Base-by-base conservation (phyloP, 139 green algal genomes). In the Chlamydomonas urium region DNA sequence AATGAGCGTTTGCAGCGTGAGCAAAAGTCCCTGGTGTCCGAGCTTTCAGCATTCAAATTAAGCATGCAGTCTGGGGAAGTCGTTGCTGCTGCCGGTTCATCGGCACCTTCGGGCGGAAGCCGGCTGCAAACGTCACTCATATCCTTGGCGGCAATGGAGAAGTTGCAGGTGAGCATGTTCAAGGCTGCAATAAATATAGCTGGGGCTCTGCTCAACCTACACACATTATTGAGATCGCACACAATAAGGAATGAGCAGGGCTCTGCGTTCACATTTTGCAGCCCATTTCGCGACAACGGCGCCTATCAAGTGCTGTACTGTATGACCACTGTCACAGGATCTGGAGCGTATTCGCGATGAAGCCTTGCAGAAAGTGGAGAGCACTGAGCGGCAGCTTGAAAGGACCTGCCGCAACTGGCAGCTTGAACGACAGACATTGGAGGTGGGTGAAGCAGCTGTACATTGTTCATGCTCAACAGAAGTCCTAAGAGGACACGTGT, bases 341-440 rank as follows among this genome's bases (percentile, higher is more conserved):
- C 38, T 82, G 48, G 79, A 88, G 79, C 66, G 77, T 19, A 72
- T 77, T 42, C 69, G 75, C 0, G 80, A 89, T 53, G 83, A 85
- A n/a, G 83, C 80, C 17, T 23, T 74, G 31, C 62, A 77, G 32
- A 65, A 74, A 63, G 53, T 82, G n/a, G 79, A 86, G 36, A 79
- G 37, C 36, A 38, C 35, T 24, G 47, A 50, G 53, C 68, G 79
- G 14, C 70, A 68, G 47, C 53, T 79, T 31, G 75, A 82, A 47
- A 48, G 83, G 1, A 58, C 57, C 2, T 38, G 66, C 28, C 38
- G 77, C 26, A 77, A 86, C 42, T 76, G 67, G 71, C 38, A 77
- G 69, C 56, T 88, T 65, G 75, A 86, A 56, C 53, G 73, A 31
- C 79, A 86, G 69, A 42, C 69, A 31, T 50, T 84, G 42, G 35